Percentiles rank a stretch among this genome's conserved stretches.
These are phyloP conservation scores for Aspergillus kassunensis DNA, from an alignment of 495 filamentous ascomycete species.

Conservation along the genomic window DNA sequence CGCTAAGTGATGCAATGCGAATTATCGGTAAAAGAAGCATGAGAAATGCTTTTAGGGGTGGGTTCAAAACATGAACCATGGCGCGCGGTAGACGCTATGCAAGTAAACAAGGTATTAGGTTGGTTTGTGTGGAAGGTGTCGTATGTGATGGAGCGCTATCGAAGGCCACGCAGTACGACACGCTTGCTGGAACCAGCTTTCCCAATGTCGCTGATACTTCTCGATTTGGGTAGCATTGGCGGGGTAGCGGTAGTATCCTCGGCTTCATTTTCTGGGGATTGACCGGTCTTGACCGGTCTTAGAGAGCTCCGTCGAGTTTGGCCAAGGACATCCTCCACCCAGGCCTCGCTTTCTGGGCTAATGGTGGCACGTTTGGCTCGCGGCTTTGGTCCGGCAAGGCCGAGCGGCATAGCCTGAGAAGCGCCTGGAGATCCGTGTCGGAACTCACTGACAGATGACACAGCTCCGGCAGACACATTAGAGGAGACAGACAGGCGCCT, in stretches of 20 bases:
- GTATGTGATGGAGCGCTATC: too few species aligned
- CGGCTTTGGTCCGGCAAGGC: constrained; percentile 46
- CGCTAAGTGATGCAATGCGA: constrained; percentile 3
- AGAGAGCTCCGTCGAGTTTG: constrained; percentile 41
- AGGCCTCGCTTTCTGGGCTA: constrained; percentile 49
- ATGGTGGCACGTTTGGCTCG: constrained; percentile 43
- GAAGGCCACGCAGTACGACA: constrained; percentile 34
- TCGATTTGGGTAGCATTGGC: constrained; percentile 28
- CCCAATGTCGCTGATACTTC: constrained; percentile 42
- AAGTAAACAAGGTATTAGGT: constrained; percentile 7
- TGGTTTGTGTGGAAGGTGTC: too few species aligned
- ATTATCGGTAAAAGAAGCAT: neutral
- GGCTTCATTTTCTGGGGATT: constrained; percentile 14
- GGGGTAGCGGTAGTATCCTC: neutral
- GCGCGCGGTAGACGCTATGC: constrained; percentile 15
- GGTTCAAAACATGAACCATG: neutral
- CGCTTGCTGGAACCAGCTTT: constrained; percentile 35
- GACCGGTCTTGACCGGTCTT: constrained; percentile 18
- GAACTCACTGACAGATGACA: constrained; percentile 24
- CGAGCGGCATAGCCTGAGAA: constrained; percentile 36
- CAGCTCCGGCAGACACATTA: constrained; percentile 29
- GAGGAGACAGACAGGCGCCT: constrained; percentile 40
- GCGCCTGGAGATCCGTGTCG: constrained; percentile 18
- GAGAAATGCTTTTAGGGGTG: neutral
- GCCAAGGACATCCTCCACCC: constrained; percentile 46